Base-by-base conservation (phyloP, 768 basidiomycete genomes). In the Hypholoma fasciculare region DNA sequence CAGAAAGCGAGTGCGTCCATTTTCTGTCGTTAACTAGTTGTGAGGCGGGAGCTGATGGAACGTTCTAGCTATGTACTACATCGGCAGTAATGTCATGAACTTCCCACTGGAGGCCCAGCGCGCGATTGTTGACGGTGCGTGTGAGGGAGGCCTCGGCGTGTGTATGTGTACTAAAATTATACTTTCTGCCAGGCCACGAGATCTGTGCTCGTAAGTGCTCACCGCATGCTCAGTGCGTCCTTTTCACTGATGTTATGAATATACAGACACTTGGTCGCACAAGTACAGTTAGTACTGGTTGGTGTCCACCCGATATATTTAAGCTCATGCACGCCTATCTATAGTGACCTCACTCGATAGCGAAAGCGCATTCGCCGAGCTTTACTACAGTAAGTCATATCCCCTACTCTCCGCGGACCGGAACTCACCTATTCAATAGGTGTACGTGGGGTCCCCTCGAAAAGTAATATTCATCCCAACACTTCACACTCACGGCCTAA, bases 311-410 rank as follows among this genome's bases (percentile, higher is more conserved):
- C 23, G 4, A 23, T 23, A 23, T 48, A 48, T 26, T 26, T 39
- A 5, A 26, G 2, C 39, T 38, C 16, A 49, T 61, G 23, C 23
- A 23, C 23, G 23, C 4, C 23, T 4, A 4, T 23, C 8, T 52
- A 26, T 57, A 85, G 84, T 81, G 82, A 88, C 88, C 0, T 65
- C 82, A 2, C 74, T 88, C 37, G 71, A 78, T 6, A 92, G 85
- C 66, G 74, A 83, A 63, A 73, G 87, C 59, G 87, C 84, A 4
- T 90, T 92, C 57, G 90, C 89, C 3, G 90, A 93, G 69, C 76
- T 94, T 16, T 91, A 87, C 59, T 94, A 90, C 72, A 85, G 84
- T 82, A 61, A 36, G 83, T 69, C 37, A 26, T 19, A 19, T n/a
- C n/a, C 38, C 12, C 38, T 26, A 1, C 4, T 40, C 3, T 12